Base-by-base conservation (phyloP, 192 early-diverging fungal species). In the Coemansia sp. region DNA sequence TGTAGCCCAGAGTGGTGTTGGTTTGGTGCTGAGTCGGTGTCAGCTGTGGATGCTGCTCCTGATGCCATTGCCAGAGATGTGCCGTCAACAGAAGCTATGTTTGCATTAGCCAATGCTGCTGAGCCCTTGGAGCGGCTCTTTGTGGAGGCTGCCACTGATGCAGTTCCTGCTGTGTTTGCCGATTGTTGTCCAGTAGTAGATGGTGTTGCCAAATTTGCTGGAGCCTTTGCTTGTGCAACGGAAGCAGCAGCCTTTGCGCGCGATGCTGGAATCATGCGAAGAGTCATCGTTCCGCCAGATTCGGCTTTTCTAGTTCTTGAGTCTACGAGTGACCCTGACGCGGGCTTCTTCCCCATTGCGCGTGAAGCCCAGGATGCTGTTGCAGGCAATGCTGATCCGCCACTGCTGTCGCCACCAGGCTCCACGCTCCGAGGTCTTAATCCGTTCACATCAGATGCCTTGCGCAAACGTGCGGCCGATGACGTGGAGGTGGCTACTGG, bases 291-390 rank as follows among this genome's bases (percentile, higher is more conserved):
- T 22, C 75, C 62, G 19, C 59, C 64, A 23, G 56, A 29, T 20
- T 78, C 75, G 9, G 44, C 8, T n/a, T 59, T 64, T 30, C 69
- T 69, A 3, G 65, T 1, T 50, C 44, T 67, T 19, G 47, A 14
- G 8, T 70, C 74, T 4, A 11, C 50, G 31, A 10, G 15, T 6
- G 57, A 37, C 0, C 56, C 3, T 20, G 70, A 68, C 22, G 60
- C 45, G 0, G 75, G 47, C 50, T 78, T 78, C 50, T 78, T 78
- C 19, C 61, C 44, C 62, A 67, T 64, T 38, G 75, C 68, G 1
- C 69, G 64, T 20, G 65, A 58, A 6, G 79, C 79, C 79, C 79
- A 81, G 17, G 79, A 81, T 2, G 79, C 79, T 0, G 79, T 81
- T 0, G 79, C 72, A 15, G 79, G 79, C 41, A 81, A 41, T 1